Evolutionary conservation across 2,329 filamentous ascomycete species (phyloP).

Genomic region (Chaetomium sp.): DNA sequence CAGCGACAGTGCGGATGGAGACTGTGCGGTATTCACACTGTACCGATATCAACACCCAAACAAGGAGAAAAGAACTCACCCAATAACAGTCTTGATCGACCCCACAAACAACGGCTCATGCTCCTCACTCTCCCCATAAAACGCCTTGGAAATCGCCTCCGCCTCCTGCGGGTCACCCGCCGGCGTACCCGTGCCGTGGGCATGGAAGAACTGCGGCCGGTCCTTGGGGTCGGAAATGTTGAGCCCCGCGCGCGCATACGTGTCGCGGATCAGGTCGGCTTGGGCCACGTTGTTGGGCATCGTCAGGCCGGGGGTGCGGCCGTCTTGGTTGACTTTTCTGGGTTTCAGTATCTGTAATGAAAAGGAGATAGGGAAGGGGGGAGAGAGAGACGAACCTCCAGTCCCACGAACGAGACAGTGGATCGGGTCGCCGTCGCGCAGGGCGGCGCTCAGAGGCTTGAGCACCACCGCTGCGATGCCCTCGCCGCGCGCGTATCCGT

Average conservation of each 20-base stretch:
- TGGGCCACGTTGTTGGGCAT: slow-evolving; percentile 39
- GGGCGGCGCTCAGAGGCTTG: slow-evolving; percentile 39
- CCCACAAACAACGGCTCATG: slow-evolving; percentile 28
- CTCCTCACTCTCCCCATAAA: slow-evolving; percentile 3
- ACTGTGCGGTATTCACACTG: no score
- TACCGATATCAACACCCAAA: no score
- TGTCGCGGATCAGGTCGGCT: slow-evolving; percentile 32
- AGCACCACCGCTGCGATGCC: slow-evolving; percentile 41
- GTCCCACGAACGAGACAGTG: slow-evolving; percentile 38
- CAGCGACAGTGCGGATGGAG: background rate
- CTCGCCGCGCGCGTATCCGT: slow-evolving; percentile 49
- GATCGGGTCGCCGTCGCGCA: slow-evolving; percentile 34
- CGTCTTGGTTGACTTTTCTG: slow-evolving; percentile 37
- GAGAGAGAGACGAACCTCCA: slow-evolving; percentile 4
- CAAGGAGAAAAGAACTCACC: slow-evolving; percentile 15
- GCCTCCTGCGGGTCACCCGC: slow-evolving; percentile 21
- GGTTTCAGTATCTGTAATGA: background rate
- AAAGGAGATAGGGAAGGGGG: no score
- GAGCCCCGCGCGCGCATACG: slow-evolving; percentile 36
- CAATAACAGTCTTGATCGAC: slow-evolving; percentile 36
- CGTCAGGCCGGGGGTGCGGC: slow-evolving; percentile 38
- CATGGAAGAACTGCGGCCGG: slow-evolving; percentile 34
- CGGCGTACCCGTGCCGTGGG: slow-evolving; percentile 34
- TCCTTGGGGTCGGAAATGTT: slow-evolving; percentile 24
- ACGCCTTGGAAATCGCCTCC: background rate